Evolutionary conservation across 257 asterid species (phyloP).

Genomic region (Henckelia pumila): DNA sequence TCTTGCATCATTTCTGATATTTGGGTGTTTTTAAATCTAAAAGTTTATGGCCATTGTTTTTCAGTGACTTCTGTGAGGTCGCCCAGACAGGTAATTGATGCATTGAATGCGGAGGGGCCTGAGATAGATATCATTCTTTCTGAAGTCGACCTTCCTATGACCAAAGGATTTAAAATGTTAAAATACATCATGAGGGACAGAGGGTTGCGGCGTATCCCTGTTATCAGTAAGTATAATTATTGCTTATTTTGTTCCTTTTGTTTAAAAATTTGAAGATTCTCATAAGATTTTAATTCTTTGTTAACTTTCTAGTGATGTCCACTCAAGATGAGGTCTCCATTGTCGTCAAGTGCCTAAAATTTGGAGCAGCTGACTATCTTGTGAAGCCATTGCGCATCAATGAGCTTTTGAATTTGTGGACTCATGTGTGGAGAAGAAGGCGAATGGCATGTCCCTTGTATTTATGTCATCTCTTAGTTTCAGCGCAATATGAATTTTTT

Average conservation of each 20-base stretch:
- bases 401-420: conserved; percentile 97
- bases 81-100: conserved; percentile 90
- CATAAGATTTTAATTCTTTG: conserved; percentile 9
- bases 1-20: neutral
- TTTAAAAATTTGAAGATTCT: neutral
- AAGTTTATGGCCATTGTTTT: conserved; percentile 24
- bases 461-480: conserved; percentile 15
- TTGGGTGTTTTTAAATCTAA: conserved; percentile 18
- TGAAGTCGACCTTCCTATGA: conserved; percentile 87
- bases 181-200: conserved; percentile 79
- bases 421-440: conserved; percentile 99
- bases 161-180: conserved; percentile 73
- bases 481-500: neutral
- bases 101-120: conserved; percentile 86
- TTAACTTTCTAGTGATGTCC: conserved; percentile 71
- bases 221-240: conserved; percentile 63
- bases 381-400: conserved; percentile 94
- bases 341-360: conserved; percentile 85
- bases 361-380: conserved; percentile 98
- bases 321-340: conserved; percentile 75
- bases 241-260: neutral
- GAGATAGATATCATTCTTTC: conserved; percentile 87
- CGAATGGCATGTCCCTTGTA: conserved; percentile 51
- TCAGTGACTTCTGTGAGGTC: conserved; percentile 83
- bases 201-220: conserved; percentile 80